Percentiles rank a stretch among this genome's conserved stretches.
Conservation (phyloP, 108 stramenopile species). For the Skeletonema tropicum region DNA sequence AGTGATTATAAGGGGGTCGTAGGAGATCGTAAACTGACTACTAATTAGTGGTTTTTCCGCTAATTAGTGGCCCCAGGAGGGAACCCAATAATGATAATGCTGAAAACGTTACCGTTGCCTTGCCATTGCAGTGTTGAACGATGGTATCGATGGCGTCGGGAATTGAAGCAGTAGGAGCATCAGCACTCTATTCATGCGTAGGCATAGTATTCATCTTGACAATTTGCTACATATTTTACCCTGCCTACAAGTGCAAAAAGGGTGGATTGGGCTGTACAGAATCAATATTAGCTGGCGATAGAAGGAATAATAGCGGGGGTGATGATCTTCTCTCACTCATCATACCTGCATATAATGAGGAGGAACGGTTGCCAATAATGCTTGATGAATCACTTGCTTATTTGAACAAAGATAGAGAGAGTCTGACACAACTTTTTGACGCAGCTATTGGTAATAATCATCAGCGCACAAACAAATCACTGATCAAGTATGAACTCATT, state of each 20-base stretch:
- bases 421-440: slow-evolving; percentile 15
- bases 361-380: slow-evolving; percentile 88
- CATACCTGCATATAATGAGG: slow-evolving; percentile 96
- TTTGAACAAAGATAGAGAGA: slow-evolving; percentile 47
- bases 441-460: neutral
- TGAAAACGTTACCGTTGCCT: too few species aligned
- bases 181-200: slow-evolving; percentile 5
- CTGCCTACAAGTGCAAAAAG: slow-evolving; percentile 25
- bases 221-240: slow-evolving; percentile 48
- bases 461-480: slow-evolving; percentile 1
- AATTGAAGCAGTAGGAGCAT: neutral
- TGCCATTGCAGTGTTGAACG: neutral
- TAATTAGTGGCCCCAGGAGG: too few species aligned
- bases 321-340: slow-evolving; percentile 69
- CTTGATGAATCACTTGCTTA: slow-evolving; percentile 74
- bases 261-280: slow-evolving; percentile 32
- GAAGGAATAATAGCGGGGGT: neutral
- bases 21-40: too few species aligned
- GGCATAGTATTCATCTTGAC: slow-evolving; percentile 4
- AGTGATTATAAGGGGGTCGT: too few species aligned
- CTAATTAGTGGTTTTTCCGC: too few species aligned
- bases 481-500: slow-evolving; percentile 62
- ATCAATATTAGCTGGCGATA: slow-evolving; percentile 24
- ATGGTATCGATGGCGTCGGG: too few species aligned
- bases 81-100: too few species aligned